Conservation (phyloP, 192 early-diverging fungal species). For the Umbelopsis sp. region DNA sequence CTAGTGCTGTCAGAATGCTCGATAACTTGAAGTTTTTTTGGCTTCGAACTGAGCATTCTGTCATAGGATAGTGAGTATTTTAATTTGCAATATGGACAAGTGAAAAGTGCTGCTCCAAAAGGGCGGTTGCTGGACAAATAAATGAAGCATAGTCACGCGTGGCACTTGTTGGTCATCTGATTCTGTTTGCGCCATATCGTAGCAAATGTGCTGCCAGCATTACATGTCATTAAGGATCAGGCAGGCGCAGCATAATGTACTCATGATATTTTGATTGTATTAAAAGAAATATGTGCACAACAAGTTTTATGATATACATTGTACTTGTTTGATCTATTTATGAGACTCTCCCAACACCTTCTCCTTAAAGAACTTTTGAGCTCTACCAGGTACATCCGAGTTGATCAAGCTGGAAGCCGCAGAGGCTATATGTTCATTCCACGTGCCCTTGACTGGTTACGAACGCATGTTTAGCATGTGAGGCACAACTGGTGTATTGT, state of each 20-base stretch:
- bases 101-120: background rate
- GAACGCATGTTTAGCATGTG: constrained; percentile 20
- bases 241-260: background rate
- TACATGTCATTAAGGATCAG: background rate
- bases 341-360: constrained; percentile 18
- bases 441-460: constrained; percentile 16
- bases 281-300: background rate
- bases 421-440: constrained; percentile 7
- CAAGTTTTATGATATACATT: background rate
- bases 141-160: constrained; percentile 8
- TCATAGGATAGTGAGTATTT: background rate
- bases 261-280: constrained; percentile 3
- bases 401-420: constrained; percentile 14
- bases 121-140: too few relatives aligned
- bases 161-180: constrained; percentile 15
- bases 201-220: background rate
- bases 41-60: background rate
- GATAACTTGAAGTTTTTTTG: background rate
- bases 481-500: background rate
- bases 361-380: constrained; percentile 4
- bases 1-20: background rate
- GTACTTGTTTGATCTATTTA: constrained; percentile 1
- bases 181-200: background rate
- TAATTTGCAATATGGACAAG: background rate
- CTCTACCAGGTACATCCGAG: constrained; percentile 14